Evolutionary conservation across 2,329 filamentous ascomycete species (phyloP).

Genomic region (Cercospora nicotianae): DNA sequence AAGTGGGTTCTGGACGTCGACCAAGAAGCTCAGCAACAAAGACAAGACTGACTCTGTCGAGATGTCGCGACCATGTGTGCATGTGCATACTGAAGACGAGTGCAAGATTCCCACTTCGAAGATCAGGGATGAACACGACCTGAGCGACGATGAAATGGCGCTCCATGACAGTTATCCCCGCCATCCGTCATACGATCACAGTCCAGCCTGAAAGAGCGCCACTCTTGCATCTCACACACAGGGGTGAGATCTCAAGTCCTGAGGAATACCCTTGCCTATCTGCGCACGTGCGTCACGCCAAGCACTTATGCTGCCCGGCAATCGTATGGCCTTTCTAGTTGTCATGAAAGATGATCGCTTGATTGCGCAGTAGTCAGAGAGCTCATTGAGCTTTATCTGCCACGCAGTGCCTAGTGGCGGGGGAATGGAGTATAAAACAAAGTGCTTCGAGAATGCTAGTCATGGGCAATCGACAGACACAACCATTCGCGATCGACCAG

Average conservation of each 20-base stretch:
- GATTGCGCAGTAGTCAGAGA: not conserved
- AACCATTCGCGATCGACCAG: not conserved
- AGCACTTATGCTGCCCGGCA: not conserved
- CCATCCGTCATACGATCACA: not conserved
- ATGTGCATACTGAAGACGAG: not conserved
- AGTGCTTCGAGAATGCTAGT: not conserved
- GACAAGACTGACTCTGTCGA: not conserved
- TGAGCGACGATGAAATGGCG: slow-evolving; percentile 8
- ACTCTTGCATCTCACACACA: not conserved
- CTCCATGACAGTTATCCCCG: not conserved
- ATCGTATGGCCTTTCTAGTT: not conserved
- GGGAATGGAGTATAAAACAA: not conserved
- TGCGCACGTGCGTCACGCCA: not conserved
- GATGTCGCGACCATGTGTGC: not conserved
- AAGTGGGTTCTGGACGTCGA: not conserved
- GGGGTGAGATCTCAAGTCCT: not conserved
- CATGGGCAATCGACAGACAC: not conserved
- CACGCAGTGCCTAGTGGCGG: not conserved
- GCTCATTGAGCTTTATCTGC: not conserved
- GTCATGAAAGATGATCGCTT: not conserved
- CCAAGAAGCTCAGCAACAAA: not conserved
- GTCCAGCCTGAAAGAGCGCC: not conserved
- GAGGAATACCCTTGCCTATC: not conserved
- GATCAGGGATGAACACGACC: not conserved
- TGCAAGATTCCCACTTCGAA: not conserved